Percentiles rank a stretch among this genome's conserved stretches.
Conservation (phyloP, 805 yeast species). For the Barnettozyma siamensis region DNA sequence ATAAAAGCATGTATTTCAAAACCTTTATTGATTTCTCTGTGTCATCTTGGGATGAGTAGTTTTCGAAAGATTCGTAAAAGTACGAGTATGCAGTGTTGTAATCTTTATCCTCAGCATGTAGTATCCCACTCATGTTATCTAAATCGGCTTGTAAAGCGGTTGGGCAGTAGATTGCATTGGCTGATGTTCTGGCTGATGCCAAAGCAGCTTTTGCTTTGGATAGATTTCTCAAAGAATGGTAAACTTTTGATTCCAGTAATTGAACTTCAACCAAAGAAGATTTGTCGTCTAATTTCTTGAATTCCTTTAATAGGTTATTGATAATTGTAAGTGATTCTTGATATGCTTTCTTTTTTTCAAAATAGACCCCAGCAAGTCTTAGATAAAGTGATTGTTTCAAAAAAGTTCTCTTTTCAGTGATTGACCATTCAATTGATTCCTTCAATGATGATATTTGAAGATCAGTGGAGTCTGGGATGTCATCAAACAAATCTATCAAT, state of each 20-base stretch:
- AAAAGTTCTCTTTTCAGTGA: slow-evolving; percentile 75
- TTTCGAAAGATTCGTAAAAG: slow-evolving; percentile 92
- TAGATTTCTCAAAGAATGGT: slow-evolving; percentile 84
- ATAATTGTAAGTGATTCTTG: slow-evolving; percentile 70
- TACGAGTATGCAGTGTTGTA: slow-evolving; percentile 94
- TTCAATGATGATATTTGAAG: slow-evolving; percentile 67
- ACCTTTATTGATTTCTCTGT: slow-evolving; percentile 70
- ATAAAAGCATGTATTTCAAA: slow-evolving; percentile 85
- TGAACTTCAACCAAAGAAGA: slow-evolving; percentile 94
- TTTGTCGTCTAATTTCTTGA: slow-evolving; percentile 92
- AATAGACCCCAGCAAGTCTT: slow-evolving; percentile 71
- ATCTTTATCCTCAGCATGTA: slow-evolving; percentile 95
- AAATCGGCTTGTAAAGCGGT: slow-evolving; percentile 90
- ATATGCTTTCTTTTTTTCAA: slow-evolving; percentile 53
- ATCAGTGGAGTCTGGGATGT: slow-evolving; percentile 55
- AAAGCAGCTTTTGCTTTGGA: slow-evolving; percentile 89
- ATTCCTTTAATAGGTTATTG: slow-evolving; percentile 68
- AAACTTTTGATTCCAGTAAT: slow-evolving; percentile 81
- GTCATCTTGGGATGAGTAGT: slow-evolving; percentile 53
- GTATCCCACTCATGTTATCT: slow-evolving; percentile 90
- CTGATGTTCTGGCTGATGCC: slow-evolving; percentile 93
- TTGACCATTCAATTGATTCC: slow-evolving; percentile 85
- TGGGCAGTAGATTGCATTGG: slow-evolving; percentile 95
- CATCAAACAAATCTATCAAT: slow-evolving; percentile 72
- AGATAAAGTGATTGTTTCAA: slow-evolving; percentile 84